Evolutionary conservation across 176 grass and related monocot species (phyloP).

Genomic region (Eleusine indica): DNA sequence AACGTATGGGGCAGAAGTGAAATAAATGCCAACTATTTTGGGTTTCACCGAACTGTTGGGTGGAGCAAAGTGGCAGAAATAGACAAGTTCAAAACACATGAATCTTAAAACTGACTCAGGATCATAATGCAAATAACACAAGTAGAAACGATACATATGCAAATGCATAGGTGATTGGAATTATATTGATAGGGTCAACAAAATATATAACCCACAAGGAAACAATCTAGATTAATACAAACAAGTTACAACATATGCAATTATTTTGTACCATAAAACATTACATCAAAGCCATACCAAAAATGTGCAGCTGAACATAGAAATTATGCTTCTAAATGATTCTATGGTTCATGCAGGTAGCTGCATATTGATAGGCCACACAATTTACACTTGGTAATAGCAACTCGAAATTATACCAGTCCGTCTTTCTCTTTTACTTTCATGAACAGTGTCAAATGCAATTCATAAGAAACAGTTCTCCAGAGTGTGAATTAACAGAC

Average conservation of each 20-base stretch:
- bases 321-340: slow-evolving; percentile 1
- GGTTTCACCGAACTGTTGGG: no score
- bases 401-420: not conserved
- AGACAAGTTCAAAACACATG: not conserved
- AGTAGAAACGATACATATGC: not conserved
- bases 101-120: not conserved
- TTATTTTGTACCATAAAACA: slow-evolving; percentile 13
- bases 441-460: slow-evolving; percentile 9
- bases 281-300: slow-evolving; percentile 9
- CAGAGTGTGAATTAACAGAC: not conserved
- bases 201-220: not conserved
- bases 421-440: not conserved
- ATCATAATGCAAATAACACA: not conserved
- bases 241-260: not conserved
- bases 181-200: slow-evolving; percentile 7
- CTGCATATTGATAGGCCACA: not conserved
- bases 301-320: not conserved
- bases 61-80: not conserved
- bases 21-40: not conserved
- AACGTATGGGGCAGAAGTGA: slow-evolving; percentile 19
- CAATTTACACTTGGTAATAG: slow-evolving; percentile 25
- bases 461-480: not conserved
- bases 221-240: slow-evolving; percentile 12
- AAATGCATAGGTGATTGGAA: not conserved
- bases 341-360: not conserved